Percentiles rank a stretch among this genome's conserved stretches.
These are phyloP conservation scores for Suillus luteus DNA, from an alignment of 768 basidiomycete genomes.

Conservation along the genomic window DNA sequence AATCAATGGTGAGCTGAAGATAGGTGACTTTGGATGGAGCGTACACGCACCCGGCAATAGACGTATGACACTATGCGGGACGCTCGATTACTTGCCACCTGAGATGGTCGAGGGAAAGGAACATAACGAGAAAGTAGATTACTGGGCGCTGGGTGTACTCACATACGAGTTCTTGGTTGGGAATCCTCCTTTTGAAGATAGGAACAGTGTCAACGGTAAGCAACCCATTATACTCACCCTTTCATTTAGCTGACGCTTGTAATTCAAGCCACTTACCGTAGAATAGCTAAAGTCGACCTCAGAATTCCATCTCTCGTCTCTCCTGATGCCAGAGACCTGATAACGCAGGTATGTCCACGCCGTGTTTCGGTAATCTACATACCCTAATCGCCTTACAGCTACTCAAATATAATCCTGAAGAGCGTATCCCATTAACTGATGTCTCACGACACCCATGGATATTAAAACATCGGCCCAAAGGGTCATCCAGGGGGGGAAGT, in stretches of 20 bases:
- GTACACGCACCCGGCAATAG: constrained; percentile 94
- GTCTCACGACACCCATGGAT: constrained; percentile 90
- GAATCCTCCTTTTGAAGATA: constrained; percentile 83
- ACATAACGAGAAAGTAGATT: constrained; percentile 89
- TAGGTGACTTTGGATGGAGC: constrained; percentile 98
- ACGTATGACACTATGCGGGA: constrained; percentile 90
- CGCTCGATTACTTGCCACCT: constrained; percentile 94
- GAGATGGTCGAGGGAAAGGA: constrained; percentile 97
- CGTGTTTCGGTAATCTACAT: constrained; percentile 14
- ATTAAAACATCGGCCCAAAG: constrained; percentile 61
- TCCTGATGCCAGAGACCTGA: constrained; percentile 48
- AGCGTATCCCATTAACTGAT: constrained; percentile 71
- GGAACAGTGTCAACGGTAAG: constrained; percentile 73
- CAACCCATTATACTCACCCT: constrained; percentile 8
- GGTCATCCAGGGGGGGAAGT: constrained; percentile 31
- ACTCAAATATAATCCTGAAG: constrained; percentile 77
- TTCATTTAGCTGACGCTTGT: constrained; percentile 14
- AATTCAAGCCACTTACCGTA: constrained; percentile 77
- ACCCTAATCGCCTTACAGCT: constrained; percentile 50
- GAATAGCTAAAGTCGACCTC: constrained; percentile 88
- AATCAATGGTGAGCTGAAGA: constrained; percentile 95
- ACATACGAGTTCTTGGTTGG: constrained; percentile 94
- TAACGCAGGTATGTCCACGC: constrained; percentile 38
- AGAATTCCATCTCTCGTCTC: constrained; percentile 43
- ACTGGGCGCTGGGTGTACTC: constrained; percentile 97